Evolutionary conservation across 1,284 basidiomycete species (phyloP).

Genomic region (Ceratobasidium sp.): DNA sequence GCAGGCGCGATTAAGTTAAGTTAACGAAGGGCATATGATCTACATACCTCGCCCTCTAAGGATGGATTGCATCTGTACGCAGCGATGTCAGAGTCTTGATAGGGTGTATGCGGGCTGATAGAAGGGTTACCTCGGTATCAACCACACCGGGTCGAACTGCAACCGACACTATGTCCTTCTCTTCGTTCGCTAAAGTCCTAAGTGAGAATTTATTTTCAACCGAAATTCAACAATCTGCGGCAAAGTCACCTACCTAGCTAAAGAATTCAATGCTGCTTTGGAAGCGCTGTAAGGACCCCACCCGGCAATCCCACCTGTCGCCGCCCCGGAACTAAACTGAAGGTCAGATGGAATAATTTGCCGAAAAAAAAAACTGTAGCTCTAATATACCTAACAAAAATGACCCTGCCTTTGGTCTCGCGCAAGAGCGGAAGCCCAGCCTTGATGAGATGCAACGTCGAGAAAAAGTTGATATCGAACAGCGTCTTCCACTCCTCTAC

Average conservation of each 20-base stretch:
- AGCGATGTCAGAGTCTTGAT: slow-evolving; percentile 14
- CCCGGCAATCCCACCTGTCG: slow-evolving; percentile 72
- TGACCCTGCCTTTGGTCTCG: slow-evolving; percentile 72
- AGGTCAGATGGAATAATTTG: not conserved
- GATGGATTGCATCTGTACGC: slow-evolving; percentile 74
- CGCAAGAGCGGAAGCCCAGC: slow-evolving; percentile 76
- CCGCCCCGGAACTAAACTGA: slow-evolving; percentile 78
- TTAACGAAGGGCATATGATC: not conserved
- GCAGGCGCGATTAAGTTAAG: not conserved
- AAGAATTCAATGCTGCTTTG: slow-evolving; percentile 88
- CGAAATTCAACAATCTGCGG: not conserved
- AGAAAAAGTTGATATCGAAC: slow-evolving; percentile 89
- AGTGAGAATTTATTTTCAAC: not conserved
- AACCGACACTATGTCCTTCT: slow-evolving; percentile 77
- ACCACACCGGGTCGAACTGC: slow-evolving; percentile 89
- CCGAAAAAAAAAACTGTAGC: not conserved
- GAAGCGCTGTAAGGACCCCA: slow-evolving; percentile 86
- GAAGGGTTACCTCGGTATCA: slow-evolving; percentile 69
- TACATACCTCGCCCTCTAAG: slow-evolving; percentile 64
- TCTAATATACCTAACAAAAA: slow-evolving; percentile 68
- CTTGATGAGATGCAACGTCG: slow-evolving; percentile 76
- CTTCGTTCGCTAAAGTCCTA: slow-evolving; percentile 87
- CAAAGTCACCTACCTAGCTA: slow-evolving; percentile 69
- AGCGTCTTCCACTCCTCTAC: slow-evolving; percentile 71
- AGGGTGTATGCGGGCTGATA: slow-evolving; percentile 35